A percentile compares a stretch with the other conserved stretches of the same genome.
These are phyloP conservation scores for Breviolum minutum DNA, from an alignment of 73 alveolate genomes.

Conservation along the genomic window DNA sequence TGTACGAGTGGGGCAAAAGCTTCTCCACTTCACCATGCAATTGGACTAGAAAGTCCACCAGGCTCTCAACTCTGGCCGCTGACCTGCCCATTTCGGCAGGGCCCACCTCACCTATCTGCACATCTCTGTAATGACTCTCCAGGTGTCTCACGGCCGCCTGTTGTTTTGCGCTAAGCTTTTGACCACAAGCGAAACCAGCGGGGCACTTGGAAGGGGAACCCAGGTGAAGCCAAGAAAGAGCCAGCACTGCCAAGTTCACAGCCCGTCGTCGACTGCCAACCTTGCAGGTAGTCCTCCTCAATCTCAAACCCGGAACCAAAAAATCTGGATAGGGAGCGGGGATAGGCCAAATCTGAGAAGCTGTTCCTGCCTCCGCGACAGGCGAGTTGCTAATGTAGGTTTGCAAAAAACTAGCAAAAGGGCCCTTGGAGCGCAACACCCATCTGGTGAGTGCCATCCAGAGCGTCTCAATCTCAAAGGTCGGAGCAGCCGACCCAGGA, in stretches of 20 bases:
- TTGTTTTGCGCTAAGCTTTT: neutral
- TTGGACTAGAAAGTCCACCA: neutral
- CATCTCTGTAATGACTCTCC: neutral
- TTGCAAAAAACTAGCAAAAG: neutral
- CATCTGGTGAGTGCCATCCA: neutral
- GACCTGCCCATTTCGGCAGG: neutral
- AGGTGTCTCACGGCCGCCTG: neutral
- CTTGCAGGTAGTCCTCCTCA: neutral
- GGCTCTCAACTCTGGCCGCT: conserved; percentile 17
- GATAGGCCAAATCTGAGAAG: neutral
- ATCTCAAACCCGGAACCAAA: neutral
- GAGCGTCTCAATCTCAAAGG: neutral
- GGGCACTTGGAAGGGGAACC: neutral
- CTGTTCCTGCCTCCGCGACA: neutral
- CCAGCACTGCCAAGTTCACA: neutral
- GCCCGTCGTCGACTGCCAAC: no score
- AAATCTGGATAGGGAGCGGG: neutral
- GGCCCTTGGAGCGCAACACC: neutral
- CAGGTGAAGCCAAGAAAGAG: neutral
- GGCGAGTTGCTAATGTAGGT: neutral
- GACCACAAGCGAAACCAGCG: no score
- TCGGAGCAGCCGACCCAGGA: neutral
- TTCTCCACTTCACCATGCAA: neutral
- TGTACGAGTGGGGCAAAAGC: neutral
- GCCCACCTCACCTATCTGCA: neutral